Evolutionary conservation across 2,329 filamentous ascomycete species (phyloP), one percentile per base, ranked within the genome.

Genomic region (Talaromyces sp.): DNA sequence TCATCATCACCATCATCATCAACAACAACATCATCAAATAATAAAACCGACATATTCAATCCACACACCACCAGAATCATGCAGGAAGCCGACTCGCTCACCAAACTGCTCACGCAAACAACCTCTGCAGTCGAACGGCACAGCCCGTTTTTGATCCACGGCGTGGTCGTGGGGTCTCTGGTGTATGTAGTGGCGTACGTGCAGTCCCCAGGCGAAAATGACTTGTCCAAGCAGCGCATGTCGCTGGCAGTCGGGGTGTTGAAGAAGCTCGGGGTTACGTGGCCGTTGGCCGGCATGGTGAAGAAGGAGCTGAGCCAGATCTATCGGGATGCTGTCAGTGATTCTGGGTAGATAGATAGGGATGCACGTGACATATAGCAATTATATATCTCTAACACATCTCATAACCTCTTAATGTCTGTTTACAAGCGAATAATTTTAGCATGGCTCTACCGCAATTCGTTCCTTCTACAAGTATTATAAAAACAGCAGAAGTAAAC

Each of bases 131-230:
- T 92, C 4, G 80, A 87, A 2, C 83, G 83, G 33, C 90, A 94
- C 73, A 90, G 85, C 0, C 89, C 91, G 64, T 91, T 92, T 74
- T 90, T 92, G 75, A 89, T 86, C n/a, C 92, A 89, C 70, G 87
- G 88, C 28, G 79, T 92, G 54, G 89, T 89, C 2, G 80, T 92
- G 53, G 88, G 87, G 2, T 88, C 89, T 2, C 87, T 91, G 64
- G 88, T 92, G 2, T 89, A 92, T 28, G 52, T 50, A 18, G 59
- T 54, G 9, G 59, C 50, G 1, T 33, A 28, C 16, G 16, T 18
- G 14, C 47, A 53, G n/a, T 47, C 53, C 1, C 28, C 34, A 6
- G 27, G 52, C 3, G 57, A 57, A 1, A n/a, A 27, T 8, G 27
- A 33, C 3, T 16, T 56, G 5, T 27, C 51, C 6, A 61, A 58